Evolutionary conservation across 805 yeast species (phyloP).

Genomic region (Brettanomyces naardenensis): DNA sequence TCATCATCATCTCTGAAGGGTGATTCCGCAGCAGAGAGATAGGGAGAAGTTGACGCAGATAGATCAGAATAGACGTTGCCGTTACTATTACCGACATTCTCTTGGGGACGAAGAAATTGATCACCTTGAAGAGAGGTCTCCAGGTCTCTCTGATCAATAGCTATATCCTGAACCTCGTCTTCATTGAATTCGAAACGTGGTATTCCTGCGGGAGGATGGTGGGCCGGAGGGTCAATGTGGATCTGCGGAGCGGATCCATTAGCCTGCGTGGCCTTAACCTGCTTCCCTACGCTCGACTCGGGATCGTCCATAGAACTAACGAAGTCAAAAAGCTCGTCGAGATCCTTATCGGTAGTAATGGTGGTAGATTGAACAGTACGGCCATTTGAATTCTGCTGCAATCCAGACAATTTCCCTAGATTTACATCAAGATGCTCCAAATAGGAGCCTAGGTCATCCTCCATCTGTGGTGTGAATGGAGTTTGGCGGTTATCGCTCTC

Average conservation of each 20-base stretch:
- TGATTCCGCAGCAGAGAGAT: conserved; percentile 20
- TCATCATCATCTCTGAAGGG: conserved; percentile 15
- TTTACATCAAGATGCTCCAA: too few species aligned
- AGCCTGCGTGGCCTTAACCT: conserved; percentile 6
- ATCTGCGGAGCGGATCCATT: conserved; percentile 5
- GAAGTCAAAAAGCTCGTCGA: conserved; percentile 1
- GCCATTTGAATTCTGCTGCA: too few species aligned
- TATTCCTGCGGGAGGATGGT: too few species aligned
- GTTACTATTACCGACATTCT: too few species aligned
- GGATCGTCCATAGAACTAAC: background rate
- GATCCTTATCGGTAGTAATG: background rate
- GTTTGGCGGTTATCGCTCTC: too few species aligned
- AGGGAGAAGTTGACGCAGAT: conserved; percentile 20
- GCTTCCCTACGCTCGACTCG: background rate
- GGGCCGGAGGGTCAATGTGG: background rate
- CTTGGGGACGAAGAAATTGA: conserved; percentile 10
- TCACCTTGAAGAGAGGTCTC: conserved; percentile 11
- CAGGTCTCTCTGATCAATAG: conserved; percentile 1
- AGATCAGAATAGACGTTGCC: conserved; percentile 14
- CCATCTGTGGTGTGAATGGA: too few species aligned
- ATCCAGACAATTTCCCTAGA: too few species aligned
- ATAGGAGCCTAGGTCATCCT: too few species aligned
- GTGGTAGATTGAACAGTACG: too few species aligned
- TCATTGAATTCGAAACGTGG: background rate
- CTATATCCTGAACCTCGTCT: background rate